Conservation (phyloP, 768 basidiomycete species). For the Mycena indigotica region DNA sequence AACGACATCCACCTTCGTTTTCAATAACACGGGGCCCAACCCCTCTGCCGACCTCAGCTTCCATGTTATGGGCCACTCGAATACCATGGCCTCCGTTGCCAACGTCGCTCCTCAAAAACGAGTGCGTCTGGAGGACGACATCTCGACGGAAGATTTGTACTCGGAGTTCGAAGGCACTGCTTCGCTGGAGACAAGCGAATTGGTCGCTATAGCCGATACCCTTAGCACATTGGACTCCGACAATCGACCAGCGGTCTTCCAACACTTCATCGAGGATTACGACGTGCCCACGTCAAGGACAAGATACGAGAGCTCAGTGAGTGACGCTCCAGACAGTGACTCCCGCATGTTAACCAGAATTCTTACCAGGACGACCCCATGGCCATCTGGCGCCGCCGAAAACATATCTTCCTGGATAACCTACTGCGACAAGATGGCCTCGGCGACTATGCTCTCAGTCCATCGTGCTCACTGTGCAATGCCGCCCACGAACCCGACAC, state of each 20-base stretch:
- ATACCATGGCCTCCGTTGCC: neutral
- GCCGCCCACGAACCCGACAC: neutral
- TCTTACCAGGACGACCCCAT: slow-evolving; percentile 1
- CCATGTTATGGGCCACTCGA: neutral
- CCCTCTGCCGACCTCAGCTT: neutral
- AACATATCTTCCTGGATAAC: neutral
- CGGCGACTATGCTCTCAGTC: neutral
- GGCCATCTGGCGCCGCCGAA: neutral
- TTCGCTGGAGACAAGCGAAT: neutral
- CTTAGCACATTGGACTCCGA: neutral
- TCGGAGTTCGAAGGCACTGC: neutral
- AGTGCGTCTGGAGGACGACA: neutral
- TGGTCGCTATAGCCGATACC: neutral
- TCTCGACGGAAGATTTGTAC: neutral
- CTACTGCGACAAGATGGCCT: neutral
- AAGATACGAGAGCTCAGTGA: neutral
- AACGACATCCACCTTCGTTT: neutral
- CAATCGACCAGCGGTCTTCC: neutral
- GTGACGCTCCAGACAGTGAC: neutral
- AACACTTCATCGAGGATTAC: neutral
- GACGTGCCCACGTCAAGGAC: neutral
- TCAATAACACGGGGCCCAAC: neutral
- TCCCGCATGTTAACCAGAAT: neutral
- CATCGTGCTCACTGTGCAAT: neutral
- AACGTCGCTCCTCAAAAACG: neutral